Conservation (phyloP, 2,329 filamentous ascomycete genomes). For the Alternaria incomplexa region DNA sequence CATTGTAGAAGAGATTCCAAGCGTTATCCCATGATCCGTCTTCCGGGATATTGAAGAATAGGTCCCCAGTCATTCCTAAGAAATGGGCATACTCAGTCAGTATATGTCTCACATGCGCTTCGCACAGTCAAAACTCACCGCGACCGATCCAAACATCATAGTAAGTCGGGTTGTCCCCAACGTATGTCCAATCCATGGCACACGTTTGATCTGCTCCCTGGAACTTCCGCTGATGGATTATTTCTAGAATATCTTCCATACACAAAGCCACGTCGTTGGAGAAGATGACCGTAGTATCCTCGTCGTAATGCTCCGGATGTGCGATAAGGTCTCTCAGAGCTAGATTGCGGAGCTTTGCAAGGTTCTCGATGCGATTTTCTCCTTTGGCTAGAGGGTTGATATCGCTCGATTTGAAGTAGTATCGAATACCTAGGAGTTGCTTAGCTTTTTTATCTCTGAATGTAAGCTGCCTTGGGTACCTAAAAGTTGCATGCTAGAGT, state of each 20-base stretch:
- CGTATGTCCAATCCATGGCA: slow-evolving; percentile 64
- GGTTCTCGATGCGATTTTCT: slow-evolving; percentile 53
- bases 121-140: slow-evolving; percentile 13
- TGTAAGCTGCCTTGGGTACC: no score
- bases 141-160: slow-evolving; percentile 66
- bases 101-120: not conserved
- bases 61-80: slow-evolving; percentile 51
- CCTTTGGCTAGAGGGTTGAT: slow-evolving; percentile 49
- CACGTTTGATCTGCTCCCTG: slow-evolving; percentile 64
- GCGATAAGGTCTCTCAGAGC: slow-evolving; percentile 57
- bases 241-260: slow-evolving; percentile 63
- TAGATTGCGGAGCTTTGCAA: slow-evolving; percentile 61
- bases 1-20: slow-evolving; percentile 57
- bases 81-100: not conserved
- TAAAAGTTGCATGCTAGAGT: no score
- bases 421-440: no score
- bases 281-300: slow-evolving; percentile 87
- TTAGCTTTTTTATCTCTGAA: no score
- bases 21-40: slow-evolving; percentile 55
- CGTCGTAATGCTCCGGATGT: slow-evolving; percentile 86
- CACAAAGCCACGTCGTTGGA: slow-evolving; percentile 75
- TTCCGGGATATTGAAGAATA: slow-evolving; percentile 61
- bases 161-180: slow-evolving; percentile 55
- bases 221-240: slow-evolving; percentile 56
- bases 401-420: slow-evolving; percentile 52